Evolutionary conservation across 352 stramenopile genomes (phyloP), one percentile per base, ranked within the genome.

Genomic region (Phytophthora fragariae): DNA sequence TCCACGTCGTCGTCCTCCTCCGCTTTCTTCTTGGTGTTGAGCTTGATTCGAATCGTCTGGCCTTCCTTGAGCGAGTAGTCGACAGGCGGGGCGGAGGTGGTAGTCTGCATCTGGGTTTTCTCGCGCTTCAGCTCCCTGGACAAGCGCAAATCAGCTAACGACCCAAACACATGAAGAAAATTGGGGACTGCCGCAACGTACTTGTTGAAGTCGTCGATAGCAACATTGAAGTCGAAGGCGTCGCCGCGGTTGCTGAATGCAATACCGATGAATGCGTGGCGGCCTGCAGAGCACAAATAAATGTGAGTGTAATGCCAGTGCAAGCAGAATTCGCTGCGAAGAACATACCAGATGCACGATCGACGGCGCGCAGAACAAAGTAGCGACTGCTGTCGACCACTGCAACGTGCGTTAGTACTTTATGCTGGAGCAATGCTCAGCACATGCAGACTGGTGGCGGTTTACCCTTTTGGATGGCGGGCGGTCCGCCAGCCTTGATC

Each of bases 211-310:
- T 98, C 92, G 62, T 98, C 92, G 21, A 98, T 86, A 7, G 92
- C 90, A 11, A 96, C 94, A 68, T 98, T 98, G 73, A 98, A 98
- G 80, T 98, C 94, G 82, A 98, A 98, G 1, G 94, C 93, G 76
- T 98, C 92, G 75, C 96, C 98, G 46, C 94, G 84, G 70, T 98
- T 95, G 77, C 98, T 96, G 65, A 98, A 98, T 5, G 93, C 94
- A 65, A 98, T 88, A 17, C 94, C 94, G 61, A 98, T 96, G 77
- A 97, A 98, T 75, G 96, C 95, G 76, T 98, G 92, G 31, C 91
- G 77, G 19, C 93, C 94, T 88, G 39, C 11, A 39, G 4, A 47
- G 14, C 8, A 53, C 27, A 19, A 35, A 33, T 15, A 5, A 56
- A 37, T 24, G 37, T 62, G 17, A 62, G 10, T 2, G 27, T 27